Conservation (phyloP, 2,329 filamentous ascomycete species). For the Exutisphaerella laricina region DNA sequence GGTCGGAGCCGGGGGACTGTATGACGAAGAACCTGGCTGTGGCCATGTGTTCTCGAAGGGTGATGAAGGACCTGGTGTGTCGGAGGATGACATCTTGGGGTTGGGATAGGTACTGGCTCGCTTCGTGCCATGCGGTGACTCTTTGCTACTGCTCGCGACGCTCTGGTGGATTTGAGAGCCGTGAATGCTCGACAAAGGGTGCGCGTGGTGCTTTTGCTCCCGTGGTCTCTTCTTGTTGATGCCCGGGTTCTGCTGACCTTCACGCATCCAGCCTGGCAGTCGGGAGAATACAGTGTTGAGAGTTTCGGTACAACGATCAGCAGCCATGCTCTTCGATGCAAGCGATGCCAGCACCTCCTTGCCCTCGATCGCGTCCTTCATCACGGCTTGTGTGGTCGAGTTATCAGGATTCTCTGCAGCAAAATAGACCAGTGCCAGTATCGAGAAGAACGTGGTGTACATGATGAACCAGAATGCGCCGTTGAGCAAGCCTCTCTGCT, state of each 20-base stretch:
- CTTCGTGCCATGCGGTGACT: conserved; percentile 10
- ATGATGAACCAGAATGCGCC: conserved; percentile 84
- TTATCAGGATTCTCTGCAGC: conserved; percentile 75
- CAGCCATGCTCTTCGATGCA: conserved; percentile 78
- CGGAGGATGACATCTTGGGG: conserved; percentile 17
- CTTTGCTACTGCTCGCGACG: conserved; percentile 19
- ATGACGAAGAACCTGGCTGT: conserved; percentile 22
- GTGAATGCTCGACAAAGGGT: conserved; percentile 9
- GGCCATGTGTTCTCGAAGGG: conserved; percentile 22
- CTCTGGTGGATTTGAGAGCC: conserved; percentile 28
- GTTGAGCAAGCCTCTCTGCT: conserved; percentile 66
- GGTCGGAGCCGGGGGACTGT: conserved; percentile 25
- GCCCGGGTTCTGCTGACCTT: conserved; percentile 39
- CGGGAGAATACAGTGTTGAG: conserved; percentile 78
- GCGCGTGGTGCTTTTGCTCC: conserved; percentile 16
- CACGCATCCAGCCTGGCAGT: conserved; percentile 56
- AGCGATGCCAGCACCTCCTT: conserved; percentile 75
- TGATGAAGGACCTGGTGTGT: conserved; percentile 11
- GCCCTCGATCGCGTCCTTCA: conserved; percentile 79
- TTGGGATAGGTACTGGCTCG: conserved; percentile 28
- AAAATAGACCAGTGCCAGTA: conserved; percentile 73
- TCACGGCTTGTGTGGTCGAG: conserved; percentile 66
- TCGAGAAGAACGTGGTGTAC: conserved; percentile 77
- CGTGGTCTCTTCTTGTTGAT: conserved; percentile 47
- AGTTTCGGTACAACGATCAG: conserved; percentile 74